These are phyloP conservation scores for Cordyceps farinosa DNA, from an alignment of 2,329 filamentous ascomycete species.

Conservation along the genomic window DNA sequence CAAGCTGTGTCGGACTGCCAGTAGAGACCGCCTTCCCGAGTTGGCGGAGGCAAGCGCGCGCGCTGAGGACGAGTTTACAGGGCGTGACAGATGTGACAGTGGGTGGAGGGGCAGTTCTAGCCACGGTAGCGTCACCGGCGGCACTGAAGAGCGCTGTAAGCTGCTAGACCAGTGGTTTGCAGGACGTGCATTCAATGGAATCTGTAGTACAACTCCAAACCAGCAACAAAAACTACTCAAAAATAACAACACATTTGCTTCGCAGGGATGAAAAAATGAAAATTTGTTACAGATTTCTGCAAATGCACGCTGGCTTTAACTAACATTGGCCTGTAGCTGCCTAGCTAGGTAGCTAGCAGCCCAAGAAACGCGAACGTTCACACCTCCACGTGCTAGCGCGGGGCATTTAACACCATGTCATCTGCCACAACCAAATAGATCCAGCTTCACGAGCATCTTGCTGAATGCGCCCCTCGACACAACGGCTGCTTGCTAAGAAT, in stretches of 20 bases:
- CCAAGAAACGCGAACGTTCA: background rate
- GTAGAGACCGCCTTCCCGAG: slow-evolving; percentile 16
- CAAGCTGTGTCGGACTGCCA: background rate
- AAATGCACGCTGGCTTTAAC: background rate
- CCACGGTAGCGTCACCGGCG: background rate
- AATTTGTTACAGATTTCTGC: background rate
- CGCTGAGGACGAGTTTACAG: background rate
- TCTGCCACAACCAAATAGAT: background rate
- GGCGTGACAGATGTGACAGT: background rate
- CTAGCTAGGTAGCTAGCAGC: background rate
- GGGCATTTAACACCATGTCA: slow-evolving; percentile 16
- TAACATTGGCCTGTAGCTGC: background rate
- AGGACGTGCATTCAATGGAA: background rate
- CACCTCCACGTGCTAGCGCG: slow-evolving; percentile 15
- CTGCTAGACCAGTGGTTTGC: background rate
- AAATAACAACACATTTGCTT: too few relatives aligned
- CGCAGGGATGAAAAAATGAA: too few relatives aligned
- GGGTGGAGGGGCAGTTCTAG: background rate
- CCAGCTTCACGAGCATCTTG: background rate
- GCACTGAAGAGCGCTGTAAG: background rate
- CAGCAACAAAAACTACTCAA: background rate
- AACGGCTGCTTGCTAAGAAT: background rate
- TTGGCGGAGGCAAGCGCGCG: background rate
- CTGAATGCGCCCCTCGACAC: slow-evolving; percentile 3
- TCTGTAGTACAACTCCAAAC: too few relatives aligned